Conservation (phyloP, 768 basidiomycete species). For the Boletus patriciae region DNA sequence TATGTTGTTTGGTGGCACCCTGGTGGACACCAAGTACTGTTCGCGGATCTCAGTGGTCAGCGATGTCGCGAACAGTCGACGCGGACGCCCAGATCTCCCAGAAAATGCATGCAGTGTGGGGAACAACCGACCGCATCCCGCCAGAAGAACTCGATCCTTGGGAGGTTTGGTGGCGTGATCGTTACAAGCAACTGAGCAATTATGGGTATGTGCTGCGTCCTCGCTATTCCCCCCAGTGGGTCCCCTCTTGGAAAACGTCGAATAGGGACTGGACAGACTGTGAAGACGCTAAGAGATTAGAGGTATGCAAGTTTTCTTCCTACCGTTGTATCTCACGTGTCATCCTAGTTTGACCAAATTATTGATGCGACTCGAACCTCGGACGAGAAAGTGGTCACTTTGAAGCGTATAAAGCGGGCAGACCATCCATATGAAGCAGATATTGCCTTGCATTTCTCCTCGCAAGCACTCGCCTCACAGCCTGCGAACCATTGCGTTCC, state of each 20-base stretch:
- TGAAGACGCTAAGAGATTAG: conserved; percentile 2
- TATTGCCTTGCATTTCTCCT: conserved; percentile 22
- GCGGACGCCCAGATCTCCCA: background rate
- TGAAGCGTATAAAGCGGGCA: conserved; percentile 28
- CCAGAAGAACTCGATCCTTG: conserved; percentile 9
- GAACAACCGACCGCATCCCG: background rate
- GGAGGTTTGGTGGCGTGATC: conserved; percentile 11
- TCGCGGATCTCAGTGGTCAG: background rate
- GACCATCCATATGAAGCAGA: conserved; percentile 24
- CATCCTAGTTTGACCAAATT: background rate
- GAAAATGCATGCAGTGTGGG: background rate
- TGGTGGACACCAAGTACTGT: background rate
- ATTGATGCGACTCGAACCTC: conserved; percentile 34
- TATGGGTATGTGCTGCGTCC: conserved; percentile 11
- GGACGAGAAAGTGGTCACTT: conserved; percentile 28
- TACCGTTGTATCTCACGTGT: background rate
- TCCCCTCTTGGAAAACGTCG: conserved; percentile 10
- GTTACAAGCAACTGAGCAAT: background rate
- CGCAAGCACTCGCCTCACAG: background rate
- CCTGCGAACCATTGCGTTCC: conserved; percentile 31
- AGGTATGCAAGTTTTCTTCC: background rate
- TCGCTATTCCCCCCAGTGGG: conserved; percentile 16
- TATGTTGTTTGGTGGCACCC: background rate
- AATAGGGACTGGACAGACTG: background rate
- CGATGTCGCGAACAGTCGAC: background rate